Evolutionary conservation across 345 rosid species (phyloP).

Genomic region (Leavenworthia alabamica): DNA sequence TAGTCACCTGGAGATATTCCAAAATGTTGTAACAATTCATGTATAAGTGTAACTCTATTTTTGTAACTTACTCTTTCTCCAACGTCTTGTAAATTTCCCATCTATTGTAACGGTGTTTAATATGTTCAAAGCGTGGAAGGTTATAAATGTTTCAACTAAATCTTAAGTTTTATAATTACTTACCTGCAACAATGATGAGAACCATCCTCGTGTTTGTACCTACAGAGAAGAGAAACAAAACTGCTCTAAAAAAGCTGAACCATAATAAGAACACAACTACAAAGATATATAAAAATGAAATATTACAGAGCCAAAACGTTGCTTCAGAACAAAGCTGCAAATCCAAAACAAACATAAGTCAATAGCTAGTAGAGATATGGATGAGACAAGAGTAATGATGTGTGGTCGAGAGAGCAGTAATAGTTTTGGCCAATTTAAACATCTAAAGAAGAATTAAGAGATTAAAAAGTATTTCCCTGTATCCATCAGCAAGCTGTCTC

Average conservation of each 20-base stretch:
- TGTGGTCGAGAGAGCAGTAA: no score
- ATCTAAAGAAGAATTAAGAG: slow-evolving; percentile 17
- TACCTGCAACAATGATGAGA: slow-evolving; percentile 12
- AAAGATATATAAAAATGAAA: background rate
- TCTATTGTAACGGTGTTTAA: background rate
- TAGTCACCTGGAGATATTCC: background rate
- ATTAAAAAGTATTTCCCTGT: slow-evolving; percentile 19
- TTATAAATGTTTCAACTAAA: background rate
- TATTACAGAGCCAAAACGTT: slow-evolving; percentile 27
- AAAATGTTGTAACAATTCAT: background rate
- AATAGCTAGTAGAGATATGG: no score
- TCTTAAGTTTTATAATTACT: background rate
- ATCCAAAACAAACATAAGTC: slow-evolving; percentile 30
- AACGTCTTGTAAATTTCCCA: no score
- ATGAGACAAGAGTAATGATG: no score
- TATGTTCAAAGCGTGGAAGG: background rate
- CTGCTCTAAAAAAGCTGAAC: slow-evolving; percentile 11
- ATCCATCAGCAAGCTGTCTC: slow-evolving; percentile 10
- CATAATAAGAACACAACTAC: background rate
- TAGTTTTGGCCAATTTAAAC: slow-evolving; percentile 15
- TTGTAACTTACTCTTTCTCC: no score
- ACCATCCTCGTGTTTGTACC: slow-evolving; percentile 13
- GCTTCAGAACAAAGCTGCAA: slow-evolving; percentile 35
- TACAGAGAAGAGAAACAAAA: slow-evolving; percentile 6
- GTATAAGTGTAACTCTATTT: no score